Percentiles rank a stretch among this genome's conserved stretches.
These are phyloP conservation scores for Sordariomycetes sp. DNA, from an alignment of 2,329 filamentous ascomycete species.

Conservation along the genomic window DNA sequence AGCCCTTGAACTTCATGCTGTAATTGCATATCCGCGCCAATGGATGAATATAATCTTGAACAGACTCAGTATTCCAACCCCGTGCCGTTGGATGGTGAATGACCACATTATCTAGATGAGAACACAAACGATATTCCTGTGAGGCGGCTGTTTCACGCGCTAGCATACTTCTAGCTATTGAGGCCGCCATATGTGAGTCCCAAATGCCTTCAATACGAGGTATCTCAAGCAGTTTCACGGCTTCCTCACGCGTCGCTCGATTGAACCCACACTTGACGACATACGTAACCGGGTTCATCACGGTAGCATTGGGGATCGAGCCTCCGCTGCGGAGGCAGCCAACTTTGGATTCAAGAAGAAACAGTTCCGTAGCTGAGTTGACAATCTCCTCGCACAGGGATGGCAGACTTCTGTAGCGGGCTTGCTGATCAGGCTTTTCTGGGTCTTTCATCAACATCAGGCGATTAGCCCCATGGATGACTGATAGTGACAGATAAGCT, in stretches of 20 bases:
- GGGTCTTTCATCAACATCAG: not conserved
- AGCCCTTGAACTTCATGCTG: not conserved
- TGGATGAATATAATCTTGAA: not conserved
- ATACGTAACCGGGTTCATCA: constrained; percentile 3
- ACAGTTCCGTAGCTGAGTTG: constrained; percentile 1
- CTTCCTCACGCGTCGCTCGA: constrained; percentile 4
- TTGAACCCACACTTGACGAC: constrained; percentile 4
- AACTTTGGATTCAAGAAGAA: not conserved
- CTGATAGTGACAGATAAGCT: not conserved
- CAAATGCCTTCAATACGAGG: constrained; percentile 1
- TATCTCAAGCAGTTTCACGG: constrained; percentile 4
- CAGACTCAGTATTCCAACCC: not conserved
- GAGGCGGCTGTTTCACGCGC: constrained; percentile 4
- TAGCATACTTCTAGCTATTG: constrained; percentile 1
- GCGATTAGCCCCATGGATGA: constrained; percentile 1
- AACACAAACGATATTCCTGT: not conserved
- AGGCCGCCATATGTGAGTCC: not conserved
- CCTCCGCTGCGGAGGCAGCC: constrained; percentile 1
- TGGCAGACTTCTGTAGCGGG: not conserved
- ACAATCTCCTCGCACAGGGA: not conserved
- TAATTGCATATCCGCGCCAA: not conserved
- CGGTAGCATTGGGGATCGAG: not conserved
- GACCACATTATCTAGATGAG: not conserved
- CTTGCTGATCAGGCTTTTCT: not conserved
- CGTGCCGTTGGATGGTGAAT: not conserved